A percentile compares a stretch with the other conserved stretches of the same genome.
These are phyloP conservation scores for Entophlyctis helioformis DNA, from an alignment of 192 early-diverging fungal genomes.

Conservation along the genomic window DNA sequence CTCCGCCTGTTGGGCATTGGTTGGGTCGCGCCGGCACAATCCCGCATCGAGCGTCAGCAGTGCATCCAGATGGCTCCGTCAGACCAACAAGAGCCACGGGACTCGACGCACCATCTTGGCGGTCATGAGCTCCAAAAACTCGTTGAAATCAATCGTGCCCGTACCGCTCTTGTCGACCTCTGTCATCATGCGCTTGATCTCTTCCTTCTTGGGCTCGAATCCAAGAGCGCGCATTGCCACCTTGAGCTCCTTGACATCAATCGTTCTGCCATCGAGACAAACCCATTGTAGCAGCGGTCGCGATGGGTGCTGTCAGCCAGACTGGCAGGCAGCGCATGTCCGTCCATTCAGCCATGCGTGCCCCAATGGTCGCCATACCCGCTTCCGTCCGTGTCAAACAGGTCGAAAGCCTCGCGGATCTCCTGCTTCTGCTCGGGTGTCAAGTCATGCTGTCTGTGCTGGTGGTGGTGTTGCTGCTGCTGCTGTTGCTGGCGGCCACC, in stretches of 20 bases:
- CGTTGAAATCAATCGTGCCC: slow-evolving; percentile 56
- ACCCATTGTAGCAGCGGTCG: slow-evolving; percentile 1
- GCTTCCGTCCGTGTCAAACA: slow-evolving; percentile 55
- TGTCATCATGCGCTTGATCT: slow-evolving; percentile 44
- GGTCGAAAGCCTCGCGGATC: slow-evolving; percentile 58
- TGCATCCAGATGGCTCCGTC: not conserved
- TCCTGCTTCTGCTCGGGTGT: slow-evolving; percentile 56
- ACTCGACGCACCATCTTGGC: slow-evolving; percentile 43
- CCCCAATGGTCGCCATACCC: too few species aligned
- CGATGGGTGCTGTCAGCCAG: not conserved
- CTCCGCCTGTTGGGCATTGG: slow-evolving; percentile 35
- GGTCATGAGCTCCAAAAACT: slow-evolving; percentile 56
- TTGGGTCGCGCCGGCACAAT: not conserved
- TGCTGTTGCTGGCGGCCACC: too few species aligned
- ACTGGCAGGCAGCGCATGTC: not conserved
- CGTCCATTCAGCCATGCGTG: too few species aligned
- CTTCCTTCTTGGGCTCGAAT: slow-evolving; percentile 41
- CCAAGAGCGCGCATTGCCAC: slow-evolving; percentile 53
- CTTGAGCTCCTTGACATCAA: slow-evolving; percentile 58
- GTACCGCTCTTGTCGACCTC: slow-evolving; percentile 42
- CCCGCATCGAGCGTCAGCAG: not conserved
- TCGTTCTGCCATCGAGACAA: too few species aligned
- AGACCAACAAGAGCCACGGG: not conserved
- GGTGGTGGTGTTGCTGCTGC: too few species aligned
- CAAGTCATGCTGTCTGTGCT: slow-evolving; percentile 17